phyloP scores from a whole-genome alignment of 495 filamentous ascomycete species.

The Geopyxis carbonaria region DNA sequence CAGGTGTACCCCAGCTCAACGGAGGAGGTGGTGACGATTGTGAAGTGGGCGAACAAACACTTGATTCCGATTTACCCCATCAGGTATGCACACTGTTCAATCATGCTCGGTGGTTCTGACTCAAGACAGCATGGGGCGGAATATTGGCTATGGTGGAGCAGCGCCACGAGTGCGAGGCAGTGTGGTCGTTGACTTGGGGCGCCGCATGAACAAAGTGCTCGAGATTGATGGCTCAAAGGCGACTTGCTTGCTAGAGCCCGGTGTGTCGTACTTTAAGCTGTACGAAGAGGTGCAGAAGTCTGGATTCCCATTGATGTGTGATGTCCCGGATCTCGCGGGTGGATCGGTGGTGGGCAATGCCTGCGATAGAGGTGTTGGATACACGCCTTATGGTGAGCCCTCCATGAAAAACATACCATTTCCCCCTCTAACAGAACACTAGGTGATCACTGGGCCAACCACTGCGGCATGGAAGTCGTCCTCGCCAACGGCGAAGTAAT shows the following conservation, averaged over 20 bases:
- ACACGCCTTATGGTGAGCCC: too few relatives aligned
- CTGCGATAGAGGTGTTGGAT: constrained; percentile 28
- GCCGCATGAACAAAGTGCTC: constrained; percentile 36
- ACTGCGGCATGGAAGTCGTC: constrained; percentile 35
- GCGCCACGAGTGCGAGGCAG: constrained; percentile 35
- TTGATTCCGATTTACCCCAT: constrained; percentile 36
- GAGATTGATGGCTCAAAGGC: constrained; percentile 35
- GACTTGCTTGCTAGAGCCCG: constrained; percentile 36
- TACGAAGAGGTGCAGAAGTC: constrained; percentile 34
- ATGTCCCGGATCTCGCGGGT: constrained; percentile 39
- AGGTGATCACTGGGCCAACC: constrained; percentile 33
- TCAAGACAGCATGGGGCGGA: constrained; percentile 32
- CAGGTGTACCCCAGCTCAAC: constrained; percentile 33
- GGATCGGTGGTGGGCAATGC: constrained; percentile 41
- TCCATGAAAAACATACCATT: neutral
- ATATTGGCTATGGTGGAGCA: constrained; percentile 39
- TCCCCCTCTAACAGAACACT: too few relatives aligned
- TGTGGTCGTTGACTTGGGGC: constrained; percentile 36
- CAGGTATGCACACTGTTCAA: neutral
- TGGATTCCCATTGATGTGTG: constrained; percentile 37
- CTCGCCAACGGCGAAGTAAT: constrained; percentile 33
- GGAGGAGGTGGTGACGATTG: constrained; percentile 31
- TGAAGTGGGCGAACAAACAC: constrained; percentile 33
- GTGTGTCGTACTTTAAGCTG: constrained; percentile 38
- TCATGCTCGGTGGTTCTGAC: neutral